Conservation (phyloP, 1,284 basidiomycete genomes). For the Leccinum huronense region DNA sequence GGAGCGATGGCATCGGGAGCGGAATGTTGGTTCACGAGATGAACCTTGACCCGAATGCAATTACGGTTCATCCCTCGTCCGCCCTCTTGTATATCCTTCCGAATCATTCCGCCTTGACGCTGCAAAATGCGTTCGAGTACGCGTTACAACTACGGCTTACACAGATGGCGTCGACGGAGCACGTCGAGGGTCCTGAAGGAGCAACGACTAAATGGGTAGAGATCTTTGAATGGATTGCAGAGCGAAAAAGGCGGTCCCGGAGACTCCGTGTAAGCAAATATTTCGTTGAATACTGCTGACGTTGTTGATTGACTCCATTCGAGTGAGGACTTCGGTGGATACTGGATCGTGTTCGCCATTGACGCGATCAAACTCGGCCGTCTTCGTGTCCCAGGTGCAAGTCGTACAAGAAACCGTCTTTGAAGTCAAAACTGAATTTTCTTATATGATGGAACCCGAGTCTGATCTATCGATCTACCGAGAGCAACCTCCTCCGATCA, state of each 20-base stretch:
- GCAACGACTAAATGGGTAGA: conserved; percentile 85
- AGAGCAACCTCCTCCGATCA: conserved; percentile 33
- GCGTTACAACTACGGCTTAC: conserved; percentile 88
- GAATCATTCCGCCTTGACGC: conserved; percentile 53
- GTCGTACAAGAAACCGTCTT: conserved; percentile 14
- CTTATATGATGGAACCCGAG: conserved; percentile 10
- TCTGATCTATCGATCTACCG: conserved; percentile 1
- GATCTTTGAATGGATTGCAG: conserved; percentile 83
- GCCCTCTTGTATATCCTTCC: conserved; percentile 52
- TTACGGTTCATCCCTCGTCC: conserved; percentile 47
- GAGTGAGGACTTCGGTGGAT: conserved; percentile 35
- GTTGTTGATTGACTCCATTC: background rate
- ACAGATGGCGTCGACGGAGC: conserved; percentile 80
- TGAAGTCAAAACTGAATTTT: conserved; percentile 15
- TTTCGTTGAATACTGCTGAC: background rate
- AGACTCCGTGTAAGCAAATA: conserved; percentile 26
- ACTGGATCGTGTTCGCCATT: conserved; percentile 29
- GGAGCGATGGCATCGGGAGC: background rate
- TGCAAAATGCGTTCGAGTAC: conserved; percentile 70
- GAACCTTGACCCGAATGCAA: conserved; percentile 40
- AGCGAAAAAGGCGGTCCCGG: too few species aligned
- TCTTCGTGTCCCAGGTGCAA: conserved; percentile 19
- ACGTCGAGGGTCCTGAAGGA: conserved; percentile 82
- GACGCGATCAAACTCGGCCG: conserved; percentile 22
- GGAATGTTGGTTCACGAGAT: conserved; percentile 17